phyloP scores from a whole-genome alignment of 108 stramenopile species.

The Skeletonema costatum region DNA sequence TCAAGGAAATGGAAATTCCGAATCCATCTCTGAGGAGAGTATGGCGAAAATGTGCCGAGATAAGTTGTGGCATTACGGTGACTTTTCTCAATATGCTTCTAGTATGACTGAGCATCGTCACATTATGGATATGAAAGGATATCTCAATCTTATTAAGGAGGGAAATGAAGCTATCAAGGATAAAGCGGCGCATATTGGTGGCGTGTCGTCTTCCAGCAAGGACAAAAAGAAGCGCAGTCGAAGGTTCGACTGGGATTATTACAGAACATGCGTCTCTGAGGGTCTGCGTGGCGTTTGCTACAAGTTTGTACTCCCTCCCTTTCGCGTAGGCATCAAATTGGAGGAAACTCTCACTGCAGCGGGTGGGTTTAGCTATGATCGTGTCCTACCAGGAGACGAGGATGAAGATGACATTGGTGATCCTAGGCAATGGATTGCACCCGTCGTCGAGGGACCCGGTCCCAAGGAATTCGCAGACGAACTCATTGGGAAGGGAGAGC shows the following conservation, averaged over 20 bases:
- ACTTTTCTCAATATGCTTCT: conserved; percentile 60
- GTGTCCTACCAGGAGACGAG: conserved; percentile 72
- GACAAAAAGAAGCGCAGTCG: conserved; percentile 71
- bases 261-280: conserved; percentile 83
- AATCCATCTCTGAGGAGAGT: background rate
- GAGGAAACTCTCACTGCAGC: conserved; percentile 59
- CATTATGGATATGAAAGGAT: conserved; percentile 75
- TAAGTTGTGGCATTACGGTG: conserved; percentile 72
- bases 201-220: conserved; percentile 21
- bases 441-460: conserved; percentile 47
- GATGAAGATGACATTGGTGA: conserved; percentile 38
- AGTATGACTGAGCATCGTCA: conserved; percentile 68
- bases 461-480: conserved; percentile 78
- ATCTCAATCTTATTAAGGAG: conserved; percentile 80
- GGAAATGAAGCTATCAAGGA: conserved; percentile 83
- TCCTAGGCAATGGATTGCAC: conserved; percentile 78
- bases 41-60: conserved; percentile 68
- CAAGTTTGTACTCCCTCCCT: conserved; percentile 75
- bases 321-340: conserved; percentile 81
- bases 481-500: conserved; percentile 81
- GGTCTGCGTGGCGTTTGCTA: conserved; percentile 78
- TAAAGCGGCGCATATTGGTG: conserved; percentile 41
- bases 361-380: conserved; percentile 68
- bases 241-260: conserved; percentile 83
- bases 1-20: conserved; percentile 38